Evolutionary conservation across 257 asterid genomes (phyloP).

Genomic region (Handroanthus guayacan): DNA sequence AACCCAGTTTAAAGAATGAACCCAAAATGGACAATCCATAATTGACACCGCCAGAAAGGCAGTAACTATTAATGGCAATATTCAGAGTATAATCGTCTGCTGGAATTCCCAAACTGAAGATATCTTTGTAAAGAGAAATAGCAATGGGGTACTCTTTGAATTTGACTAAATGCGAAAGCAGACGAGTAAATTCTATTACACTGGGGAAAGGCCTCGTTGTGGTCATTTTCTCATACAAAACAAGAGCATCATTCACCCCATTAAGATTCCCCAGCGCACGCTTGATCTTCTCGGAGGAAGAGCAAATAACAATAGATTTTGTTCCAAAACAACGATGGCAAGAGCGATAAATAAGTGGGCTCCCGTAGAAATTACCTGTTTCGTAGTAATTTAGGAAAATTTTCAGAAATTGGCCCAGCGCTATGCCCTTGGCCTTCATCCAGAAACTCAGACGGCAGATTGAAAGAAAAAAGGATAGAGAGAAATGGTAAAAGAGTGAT

Average conservation of each 20-base stretch:
- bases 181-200: background rate
- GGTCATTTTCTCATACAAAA: slow-evolving; percentile 4
- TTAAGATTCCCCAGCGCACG: background rate
- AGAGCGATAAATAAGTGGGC: background rate
- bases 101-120: slow-evolving; percentile 5
- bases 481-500: too few species aligned
- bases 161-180: slow-evolving; percentile 12
- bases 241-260: background rate
- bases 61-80: slow-evolving; percentile 15
- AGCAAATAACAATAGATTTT: background rate
- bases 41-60: background rate
- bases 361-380: background rate
- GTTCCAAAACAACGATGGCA: background rate
- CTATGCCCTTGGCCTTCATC: background rate
- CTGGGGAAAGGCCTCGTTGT: slow-evolving; percentile 4
- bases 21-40: slow-evolving; percentile 14
- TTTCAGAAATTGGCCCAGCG: background rate
- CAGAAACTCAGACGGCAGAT: background rate
- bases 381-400: background rate
- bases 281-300: background rate
- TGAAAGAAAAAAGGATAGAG: too few species aligned
- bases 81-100: background rate
- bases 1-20: slow-evolving; percentile 20
- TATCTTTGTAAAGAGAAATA: slow-evolving; percentile 16
- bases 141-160: background rate